A percentile compares a stretch with the other conserved stretches of the same genome.
phyloP scores from a whole-genome alignment of 768 basidiomycete genomes.

The Leccinum boreale region DNA sequence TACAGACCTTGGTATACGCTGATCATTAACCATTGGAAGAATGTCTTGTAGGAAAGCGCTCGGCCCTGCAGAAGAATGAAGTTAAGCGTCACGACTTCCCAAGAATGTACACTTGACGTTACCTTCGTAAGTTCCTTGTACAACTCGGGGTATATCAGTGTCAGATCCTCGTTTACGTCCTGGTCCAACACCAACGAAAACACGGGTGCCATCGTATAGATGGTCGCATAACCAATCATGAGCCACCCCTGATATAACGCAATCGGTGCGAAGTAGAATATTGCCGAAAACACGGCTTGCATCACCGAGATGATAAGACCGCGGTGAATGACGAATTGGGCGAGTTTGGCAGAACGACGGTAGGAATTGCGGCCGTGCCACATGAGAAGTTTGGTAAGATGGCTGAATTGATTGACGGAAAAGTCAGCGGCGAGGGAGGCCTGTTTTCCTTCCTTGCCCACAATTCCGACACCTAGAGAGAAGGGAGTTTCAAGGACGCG shows the following conservation, averaged over 20 bases:
- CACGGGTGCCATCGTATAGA: conserved; percentile 98
- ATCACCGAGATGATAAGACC: conserved; percentile 97
- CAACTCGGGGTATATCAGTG: conserved; percentile 92
- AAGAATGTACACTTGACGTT: neutral
- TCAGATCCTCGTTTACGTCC: conserved; percentile 94
- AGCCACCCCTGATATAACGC: conserved; percentile 98
- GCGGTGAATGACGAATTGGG: conserved; percentile 98
- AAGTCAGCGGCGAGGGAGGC: conserved; percentile 99
- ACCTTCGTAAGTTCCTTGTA: conserved; percentile 99
- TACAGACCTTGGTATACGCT: conserved; percentile 89
- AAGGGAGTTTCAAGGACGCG: neutral
- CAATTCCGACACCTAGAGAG: conserved; percentile 83
- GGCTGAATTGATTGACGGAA: conserved; percentile 94
- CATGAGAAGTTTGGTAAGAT: conserved; percentile 90
- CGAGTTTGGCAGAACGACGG: conserved; percentile 94
- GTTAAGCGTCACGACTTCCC: neutral
- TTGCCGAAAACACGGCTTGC: conserved; percentile 94
- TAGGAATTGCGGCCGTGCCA: conserved; percentile 99
- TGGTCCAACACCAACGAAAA: conserved; percentile 95
- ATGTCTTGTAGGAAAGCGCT: conserved; percentile 93
- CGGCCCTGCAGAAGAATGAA: conserved; percentile 62
- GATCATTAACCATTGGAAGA: conserved; percentile 97
- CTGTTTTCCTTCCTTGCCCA: conserved; percentile 98
- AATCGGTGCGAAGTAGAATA: conserved; percentile 93
- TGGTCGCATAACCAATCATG: conserved; percentile 93